phyloP scores from a whole-genome alignment of 352 stramenopile genomes.

The Globisporangium carolinianum region DNA sequence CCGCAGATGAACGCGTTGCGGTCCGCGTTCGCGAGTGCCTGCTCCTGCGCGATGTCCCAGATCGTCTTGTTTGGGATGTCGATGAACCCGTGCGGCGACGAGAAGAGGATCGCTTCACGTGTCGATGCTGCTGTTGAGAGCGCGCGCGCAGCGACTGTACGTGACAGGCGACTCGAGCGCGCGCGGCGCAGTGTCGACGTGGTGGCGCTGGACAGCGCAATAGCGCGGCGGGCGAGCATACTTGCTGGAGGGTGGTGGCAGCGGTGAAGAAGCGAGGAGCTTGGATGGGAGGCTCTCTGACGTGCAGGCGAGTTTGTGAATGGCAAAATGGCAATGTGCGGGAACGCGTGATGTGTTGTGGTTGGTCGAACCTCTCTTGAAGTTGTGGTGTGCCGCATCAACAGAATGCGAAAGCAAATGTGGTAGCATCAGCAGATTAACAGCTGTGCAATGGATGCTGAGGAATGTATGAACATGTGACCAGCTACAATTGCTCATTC shows the following conservation, averaged over 20 bases:
- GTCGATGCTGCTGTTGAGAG: neutral
- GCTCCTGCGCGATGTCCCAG: conserved; percentile 32
- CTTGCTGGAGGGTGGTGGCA: neutral
- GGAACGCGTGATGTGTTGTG: too few species aligned
- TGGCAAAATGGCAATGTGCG: too few species aligned
- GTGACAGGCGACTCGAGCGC: conserved; percentile 1
- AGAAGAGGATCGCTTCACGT: conserved; percentile 43
- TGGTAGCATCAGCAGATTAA: too few species aligned
- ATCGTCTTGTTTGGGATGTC: conserved; percentile 37
- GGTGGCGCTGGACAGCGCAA: conserved; percentile 6
- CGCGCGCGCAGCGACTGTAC: neutral
- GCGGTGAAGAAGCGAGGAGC: neutral
- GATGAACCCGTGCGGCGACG: conserved; percentile 41
- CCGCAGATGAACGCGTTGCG: conserved; percentile 32
- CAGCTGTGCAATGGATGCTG: too few species aligned
- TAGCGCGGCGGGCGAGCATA: conserved; percentile 25
- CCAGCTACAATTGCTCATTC: too few species aligned
- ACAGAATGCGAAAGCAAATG: too few species aligned
- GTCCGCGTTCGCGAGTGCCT: conserved; percentile 17
- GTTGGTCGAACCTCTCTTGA: too few species aligned
- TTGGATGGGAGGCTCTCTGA: neutral
- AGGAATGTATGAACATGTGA: too few species aligned
- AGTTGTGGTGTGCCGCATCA: too few species aligned
- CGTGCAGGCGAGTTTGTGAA: too few species aligned
- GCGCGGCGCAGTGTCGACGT: conserved; percentile 9